These are phyloP conservation scores for Hordeum marinum DNA, from an alignment of 176 grass and related monocot genomes.

Conservation along the genomic window DNA sequence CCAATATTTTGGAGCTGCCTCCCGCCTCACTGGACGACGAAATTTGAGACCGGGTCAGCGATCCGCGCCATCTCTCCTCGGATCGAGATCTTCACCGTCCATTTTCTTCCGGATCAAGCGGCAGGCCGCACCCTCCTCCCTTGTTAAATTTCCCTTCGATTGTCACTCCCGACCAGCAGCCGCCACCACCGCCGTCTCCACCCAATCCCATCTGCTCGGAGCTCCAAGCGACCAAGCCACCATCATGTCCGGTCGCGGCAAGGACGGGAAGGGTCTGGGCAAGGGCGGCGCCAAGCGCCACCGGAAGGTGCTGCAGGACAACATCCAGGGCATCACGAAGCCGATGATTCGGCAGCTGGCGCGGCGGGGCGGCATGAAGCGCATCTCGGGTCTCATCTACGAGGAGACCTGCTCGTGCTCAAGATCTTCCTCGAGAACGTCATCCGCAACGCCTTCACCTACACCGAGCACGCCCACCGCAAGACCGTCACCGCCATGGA, in stretches of 20 bases:
- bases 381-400: constrained; percentile 60
- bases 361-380: constrained; percentile 55
- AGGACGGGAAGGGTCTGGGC: constrained; percentile 59
- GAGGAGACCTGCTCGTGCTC: constrained; percentile 70
- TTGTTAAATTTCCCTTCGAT: too few relatives aligned
- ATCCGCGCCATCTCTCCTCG: too few relatives aligned
- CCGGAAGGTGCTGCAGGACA: constrained; percentile 60
- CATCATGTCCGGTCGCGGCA: constrained; percentile 41
- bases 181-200: too few relatives aligned
- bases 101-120: too few relatives aligned
- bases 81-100: too few relatives aligned
- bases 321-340: constrained; percentile 79
- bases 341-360: constrained; percentile 51
- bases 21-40: too few relatives aligned
- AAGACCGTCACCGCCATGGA: constrained; percentile 86
- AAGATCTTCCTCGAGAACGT: constrained; percentile 86
- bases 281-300: constrained; percentile 74
- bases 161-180: too few relatives aligned
- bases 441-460: constrained; percentile 69
- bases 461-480: constrained; percentile 72
- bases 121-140: too few relatives aligned
- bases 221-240: too few relatives aligned
- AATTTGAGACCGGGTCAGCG: too few relatives aligned
- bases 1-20: too few relatives aligned
- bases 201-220: too few relatives aligned